Percentiles rank a stretch among this genome's conserved stretches.
Conservation (phyloP, 768 basidiomycete species). For the Psilocybe subaeruginosa region DNA sequence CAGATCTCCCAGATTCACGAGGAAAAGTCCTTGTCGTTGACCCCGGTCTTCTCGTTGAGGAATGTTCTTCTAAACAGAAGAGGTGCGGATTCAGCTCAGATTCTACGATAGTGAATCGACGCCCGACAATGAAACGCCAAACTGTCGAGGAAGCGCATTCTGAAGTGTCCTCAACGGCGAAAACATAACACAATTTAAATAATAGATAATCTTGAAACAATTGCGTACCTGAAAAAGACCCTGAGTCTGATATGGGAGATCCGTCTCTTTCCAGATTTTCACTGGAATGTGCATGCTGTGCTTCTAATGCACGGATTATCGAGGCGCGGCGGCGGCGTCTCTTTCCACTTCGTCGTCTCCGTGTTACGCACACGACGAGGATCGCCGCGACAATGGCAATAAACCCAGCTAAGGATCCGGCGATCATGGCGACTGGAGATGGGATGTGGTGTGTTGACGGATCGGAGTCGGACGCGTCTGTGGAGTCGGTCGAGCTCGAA, state of each 20-base stretch:
- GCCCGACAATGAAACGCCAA: neutral
- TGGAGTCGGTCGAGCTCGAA: neutral
- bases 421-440: slow-evolving; percentile 16
- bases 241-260: neutral
- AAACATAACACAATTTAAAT: neutral
- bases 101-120: too few species aligned
- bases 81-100: neutral
- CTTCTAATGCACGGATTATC: neutral
- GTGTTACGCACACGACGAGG: slow-evolving; percentile 6
- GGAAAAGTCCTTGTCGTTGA: neutral
- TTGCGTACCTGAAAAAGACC: neutral
- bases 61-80: neutral
- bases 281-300: neutral
- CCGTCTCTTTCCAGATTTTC: neutral
- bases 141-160: neutral
- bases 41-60: neutral
- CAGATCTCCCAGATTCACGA: neutral
- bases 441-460: neutral
- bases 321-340: slow-evolving; percentile 1
- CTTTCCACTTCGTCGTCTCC: slow-evolving; percentile 5
- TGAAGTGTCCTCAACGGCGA: neutral
- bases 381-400: slow-evolving; percentile 17
- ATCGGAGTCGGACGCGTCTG: neutral
- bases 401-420: slow-evolving; percentile 14
- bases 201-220: neutral